Conservation (phyloP, 2,329 filamentous ascomycete species). For the Zasmidium angulare region DNA sequence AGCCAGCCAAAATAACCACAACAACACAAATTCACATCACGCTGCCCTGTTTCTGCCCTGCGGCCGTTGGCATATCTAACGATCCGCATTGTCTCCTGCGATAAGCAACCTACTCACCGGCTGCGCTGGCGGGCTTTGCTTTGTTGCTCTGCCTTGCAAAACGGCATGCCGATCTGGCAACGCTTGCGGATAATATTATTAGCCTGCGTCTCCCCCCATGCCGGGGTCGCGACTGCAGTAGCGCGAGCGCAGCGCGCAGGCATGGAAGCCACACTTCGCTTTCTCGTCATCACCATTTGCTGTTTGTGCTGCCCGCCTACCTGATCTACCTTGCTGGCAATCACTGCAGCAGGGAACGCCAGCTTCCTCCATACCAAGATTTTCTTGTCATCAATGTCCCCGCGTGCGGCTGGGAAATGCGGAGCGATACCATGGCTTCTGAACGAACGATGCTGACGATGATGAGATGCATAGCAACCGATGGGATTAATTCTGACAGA, state of each 20-base stretch:
- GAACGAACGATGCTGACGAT: no score
- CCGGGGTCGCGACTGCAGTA: background rate
- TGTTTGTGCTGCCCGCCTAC: no score
- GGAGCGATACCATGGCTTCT: no score
- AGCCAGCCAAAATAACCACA: background rate
- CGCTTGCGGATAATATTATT: background rate
- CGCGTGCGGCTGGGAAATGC: no score
- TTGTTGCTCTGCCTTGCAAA: background rate
- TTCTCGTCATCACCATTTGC: background rate
- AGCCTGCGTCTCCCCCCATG: background rate
- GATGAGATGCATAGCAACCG: no score
- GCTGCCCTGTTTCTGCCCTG: no score
- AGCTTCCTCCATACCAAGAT: background rate
- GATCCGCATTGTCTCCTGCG: background rate
- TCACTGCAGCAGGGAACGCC: background rate
- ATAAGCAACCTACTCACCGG: no score
- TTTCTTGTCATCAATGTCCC: no score
- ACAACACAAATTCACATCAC: no score
- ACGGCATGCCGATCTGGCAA: background rate
- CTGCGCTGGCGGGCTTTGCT: no score
- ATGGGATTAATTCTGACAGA: no score
- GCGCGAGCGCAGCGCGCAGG: background rate
- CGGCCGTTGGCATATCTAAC: background rate
- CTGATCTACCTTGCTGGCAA: background rate
- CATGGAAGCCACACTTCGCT: background rate